Base-by-base conservation (phyloP, 2,329 filamentous ascomycete species). In the Penicillium vulpinum region DNA sequence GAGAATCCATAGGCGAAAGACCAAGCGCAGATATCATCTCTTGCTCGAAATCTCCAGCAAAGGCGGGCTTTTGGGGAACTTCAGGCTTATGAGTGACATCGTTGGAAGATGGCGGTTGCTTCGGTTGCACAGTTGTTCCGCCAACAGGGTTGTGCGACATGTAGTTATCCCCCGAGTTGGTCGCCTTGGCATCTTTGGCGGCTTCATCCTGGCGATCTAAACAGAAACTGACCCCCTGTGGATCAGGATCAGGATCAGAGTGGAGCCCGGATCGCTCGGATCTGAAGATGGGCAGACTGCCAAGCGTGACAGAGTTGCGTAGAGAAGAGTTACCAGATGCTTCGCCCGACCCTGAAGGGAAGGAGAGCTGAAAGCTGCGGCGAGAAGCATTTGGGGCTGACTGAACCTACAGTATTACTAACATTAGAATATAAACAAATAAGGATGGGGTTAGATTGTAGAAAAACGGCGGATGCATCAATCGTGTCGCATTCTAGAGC, bases 321-420 rank as follows among this genome's bases (percentile, higher is more conserved):
- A 56, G 35, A 58, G 59, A 54, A 51, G 48, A 57, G 21, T 55
- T 63, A 61, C 58, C 60, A 51, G 51, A 35, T 22, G 13, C 26
- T 18, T 45, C 55, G n/a, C 33, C 54, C 4, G 59, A 43, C 28
- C 63, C 64, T 4, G 60, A 54, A 39, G 55, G 57, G 36, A 64
- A 60, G 46, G 57, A 53, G 56, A 65, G 58, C 29, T 56, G 66
- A 47, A 60, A 66, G 49, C 65, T 67, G 51, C 60, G 65, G 57
- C 69, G 68, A 56, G 64, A 61, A 51, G 64, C 64, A 60, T 59
- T 65, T 50, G 56, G 57, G 45, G 58, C 56, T 41, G 69, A 65
- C 61, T 70, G 64, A 60, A 58, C 71, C 71, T 73, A 73, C 68
- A 70, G 54, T 53, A 68, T 67, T 66, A 67, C 63, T 62, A 66